phyloP scores from a whole-genome alignment of 2,329 filamentous ascomycete species.

The Lachnellula suecica region DNA sequence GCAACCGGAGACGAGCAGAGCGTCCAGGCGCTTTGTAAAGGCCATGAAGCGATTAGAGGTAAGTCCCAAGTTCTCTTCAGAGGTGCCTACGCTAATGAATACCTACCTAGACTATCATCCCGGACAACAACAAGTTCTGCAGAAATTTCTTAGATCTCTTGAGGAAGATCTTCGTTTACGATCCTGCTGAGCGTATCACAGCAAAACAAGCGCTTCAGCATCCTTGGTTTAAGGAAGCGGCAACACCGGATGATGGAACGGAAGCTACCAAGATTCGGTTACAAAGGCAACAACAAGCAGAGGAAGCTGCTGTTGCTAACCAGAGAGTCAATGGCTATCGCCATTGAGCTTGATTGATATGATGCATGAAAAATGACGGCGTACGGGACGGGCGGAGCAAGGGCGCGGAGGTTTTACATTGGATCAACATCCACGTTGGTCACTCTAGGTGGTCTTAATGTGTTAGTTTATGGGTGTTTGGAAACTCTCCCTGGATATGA shows the following conservation, averaged over 20 bases:
- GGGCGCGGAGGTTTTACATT: slow-evolving; percentile 17
- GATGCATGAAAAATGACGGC: slow-evolving; percentile 32
- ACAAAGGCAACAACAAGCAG: slow-evolving; percentile 25
- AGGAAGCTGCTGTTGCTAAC: slow-evolving; percentile 14
- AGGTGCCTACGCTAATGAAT: slow-evolving; percentile 1
- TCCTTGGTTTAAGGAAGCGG: slow-evolving; percentile 65
- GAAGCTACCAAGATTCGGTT: slow-evolving; percentile 63
- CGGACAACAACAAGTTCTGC: slow-evolving; percentile 56
- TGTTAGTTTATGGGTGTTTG: slow-evolving; percentile 18
- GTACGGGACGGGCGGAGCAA: slow-evolving; percentile 23
- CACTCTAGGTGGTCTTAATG: slow-evolving; percentile 23
- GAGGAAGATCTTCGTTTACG: slow-evolving; percentile 67
- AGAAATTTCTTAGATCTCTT: slow-evolving; percentile 64
- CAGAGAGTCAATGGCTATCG: slow-evolving; percentile 28
- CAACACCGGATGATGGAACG: slow-evolving; percentile 64
- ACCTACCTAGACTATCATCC: slow-evolving; percentile 60
- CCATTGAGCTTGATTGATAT: slow-evolving; percentile 22
- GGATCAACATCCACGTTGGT: slow-evolving; percentile 15
- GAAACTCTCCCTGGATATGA: slow-evolving; percentile 1
- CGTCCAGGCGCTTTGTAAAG: slow-evolving; percentile 65
- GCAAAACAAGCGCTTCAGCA: slow-evolving; percentile 66
- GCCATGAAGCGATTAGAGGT: slow-evolving; percentile 70
- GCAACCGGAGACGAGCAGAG: slow-evolving; percentile 59
- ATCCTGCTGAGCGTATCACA: slow-evolving; percentile 63
- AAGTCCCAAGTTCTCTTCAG: slow-evolving; percentile 29